Percentiles rank a stretch among this genome's conserved stretches.
Evolutionary conservation across 1,284 basidiomycete genomes (phyloP).

Genomic region (Melampsora abietis-canadensis): DNA sequence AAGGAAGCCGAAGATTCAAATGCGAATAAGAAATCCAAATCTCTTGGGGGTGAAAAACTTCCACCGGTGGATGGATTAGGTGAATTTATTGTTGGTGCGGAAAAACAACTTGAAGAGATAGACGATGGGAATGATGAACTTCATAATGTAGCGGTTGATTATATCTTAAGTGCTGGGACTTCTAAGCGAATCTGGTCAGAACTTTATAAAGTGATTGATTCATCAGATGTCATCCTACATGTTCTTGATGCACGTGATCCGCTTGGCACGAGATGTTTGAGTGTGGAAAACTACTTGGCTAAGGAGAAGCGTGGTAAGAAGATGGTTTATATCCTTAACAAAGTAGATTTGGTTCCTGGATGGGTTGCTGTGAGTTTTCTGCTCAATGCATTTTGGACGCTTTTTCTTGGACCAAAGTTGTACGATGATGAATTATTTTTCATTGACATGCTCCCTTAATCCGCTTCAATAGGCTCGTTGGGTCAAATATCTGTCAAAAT

Average conservation of each 20-base stretch:
- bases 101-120: constrained; percentile 45
- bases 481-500: constrained; percentile 90
- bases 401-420: constrained; percentile 2
- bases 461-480: constrained; percentile 72
- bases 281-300: constrained; percentile 84
- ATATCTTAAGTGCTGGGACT: constrained; percentile 62
- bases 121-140: constrained; percentile 47
- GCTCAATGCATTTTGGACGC: neutral
- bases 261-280: constrained; percentile 92
- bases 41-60: constrained; percentile 35
- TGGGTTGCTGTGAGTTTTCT: constrained; percentile 86
- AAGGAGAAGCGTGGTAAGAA: constrained; percentile 98
- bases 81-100: constrained; percentile 69
- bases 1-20: constrained; percentile 50
- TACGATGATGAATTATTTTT: neutral
- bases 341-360: constrained; percentile 95
- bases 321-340: constrained; percentile 93
- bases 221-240: constrained; percentile 93
- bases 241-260: constrained; percentile 95
- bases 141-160: constrained; percentile 50
- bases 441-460: neutral
- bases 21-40: constrained; percentile 37
- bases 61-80: constrained; percentile 61
- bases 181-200: constrained; percentile 94
- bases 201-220: constrained; percentile 98